Evolutionary conservation across 345 rosid species (phyloP).

Genomic region (Populus nigra): DNA sequence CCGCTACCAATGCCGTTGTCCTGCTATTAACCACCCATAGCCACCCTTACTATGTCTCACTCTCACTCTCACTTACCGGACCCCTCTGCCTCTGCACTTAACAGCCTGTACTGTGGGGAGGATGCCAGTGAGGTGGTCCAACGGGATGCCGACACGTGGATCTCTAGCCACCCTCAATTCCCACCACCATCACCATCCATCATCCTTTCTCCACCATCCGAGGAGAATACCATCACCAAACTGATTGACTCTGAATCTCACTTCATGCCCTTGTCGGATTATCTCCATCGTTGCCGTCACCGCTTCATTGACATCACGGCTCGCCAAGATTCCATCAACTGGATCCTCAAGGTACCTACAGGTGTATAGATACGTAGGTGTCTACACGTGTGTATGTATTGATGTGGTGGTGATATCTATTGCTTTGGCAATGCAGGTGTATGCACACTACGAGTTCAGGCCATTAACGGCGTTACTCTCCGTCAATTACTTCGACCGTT

Average conservation of each 20-base stretch:
- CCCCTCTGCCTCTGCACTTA: conserved; percentile 11
- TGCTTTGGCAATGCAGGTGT: conserved; percentile 51
- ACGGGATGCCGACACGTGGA: conserved; percentile 13
- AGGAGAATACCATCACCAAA: conserved; percentile 15
- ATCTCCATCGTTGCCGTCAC: conserved; percentile 43
- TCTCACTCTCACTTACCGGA: not conserved
- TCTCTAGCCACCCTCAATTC: conserved; percentile 16
- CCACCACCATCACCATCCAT: not conserved
- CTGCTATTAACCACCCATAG: not conserved
- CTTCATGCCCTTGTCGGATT: conserved; percentile 40
- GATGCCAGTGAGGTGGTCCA: conserved; percentile 31
- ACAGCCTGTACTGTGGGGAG: conserved; percentile 26
- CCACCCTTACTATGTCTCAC: conserved; percentile 3
- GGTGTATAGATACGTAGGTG: not conserved
- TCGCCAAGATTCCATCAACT: conserved; percentile 67
- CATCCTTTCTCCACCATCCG: conserved; percentile 17
- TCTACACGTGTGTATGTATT: not conserved
- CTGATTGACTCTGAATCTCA: conserved; percentile 42
- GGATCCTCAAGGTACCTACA: conserved; percentile 52
- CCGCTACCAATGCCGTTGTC: conserved; percentile 21
- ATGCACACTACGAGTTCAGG: conserved; percentile 43
- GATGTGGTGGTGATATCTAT: not conserved
- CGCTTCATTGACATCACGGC: conserved; percentile 48
- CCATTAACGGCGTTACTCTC: conserved; percentile 54
- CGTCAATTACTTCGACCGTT: conserved; percentile 63